Percentiles rank a stretch among this genome's conserved stretches.
Evolutionary conservation across 2,329 filamentous ascomycete species (phyloP).

Genomic region (Parastagonospora avenae): DNA sequence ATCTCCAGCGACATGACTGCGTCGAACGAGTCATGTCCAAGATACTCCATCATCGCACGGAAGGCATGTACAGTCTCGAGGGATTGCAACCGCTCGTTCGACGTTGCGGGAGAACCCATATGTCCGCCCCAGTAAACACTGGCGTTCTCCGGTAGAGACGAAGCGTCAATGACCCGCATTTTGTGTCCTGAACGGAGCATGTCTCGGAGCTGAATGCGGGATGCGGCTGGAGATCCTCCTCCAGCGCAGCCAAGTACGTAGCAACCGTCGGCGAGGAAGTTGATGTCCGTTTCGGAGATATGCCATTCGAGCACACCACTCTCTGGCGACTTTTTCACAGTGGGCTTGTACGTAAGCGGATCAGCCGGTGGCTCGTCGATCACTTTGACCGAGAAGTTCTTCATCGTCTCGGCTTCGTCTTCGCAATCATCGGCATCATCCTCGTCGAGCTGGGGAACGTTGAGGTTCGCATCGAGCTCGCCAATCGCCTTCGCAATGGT

Average conservation of each 20-base stretch:
- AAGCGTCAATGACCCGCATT: neutral
- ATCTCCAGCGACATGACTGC: neutral
- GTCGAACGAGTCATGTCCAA: neutral
- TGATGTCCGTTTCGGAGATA: neutral
- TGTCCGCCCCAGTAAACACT: neutral
- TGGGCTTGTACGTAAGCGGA: neutral
- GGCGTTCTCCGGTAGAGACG: neutral
- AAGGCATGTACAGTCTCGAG: neutral
- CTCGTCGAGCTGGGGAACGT: neutral
- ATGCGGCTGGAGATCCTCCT: neutral
- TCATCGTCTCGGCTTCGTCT: neutral
- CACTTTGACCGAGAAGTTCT: neutral
- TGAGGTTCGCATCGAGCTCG: neutral
- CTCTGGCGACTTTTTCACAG: neutral
- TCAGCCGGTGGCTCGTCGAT: neutral
- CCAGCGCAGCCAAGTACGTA: neutral
- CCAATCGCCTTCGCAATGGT: slow-evolving; percentile 2
- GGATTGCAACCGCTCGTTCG: neutral
- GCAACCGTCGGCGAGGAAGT: neutral
- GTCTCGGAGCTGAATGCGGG: neutral
- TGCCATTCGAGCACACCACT: neutral
- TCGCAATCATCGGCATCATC: neutral
- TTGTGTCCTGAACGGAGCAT: neutral
- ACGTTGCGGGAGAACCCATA: neutral
- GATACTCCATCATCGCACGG: neutral